These are phyloP conservation scores for Ustilago trichophora DNA, from an alignment of 1,284 basidiomycete genomes.

Conservation along the genomic window DNA sequence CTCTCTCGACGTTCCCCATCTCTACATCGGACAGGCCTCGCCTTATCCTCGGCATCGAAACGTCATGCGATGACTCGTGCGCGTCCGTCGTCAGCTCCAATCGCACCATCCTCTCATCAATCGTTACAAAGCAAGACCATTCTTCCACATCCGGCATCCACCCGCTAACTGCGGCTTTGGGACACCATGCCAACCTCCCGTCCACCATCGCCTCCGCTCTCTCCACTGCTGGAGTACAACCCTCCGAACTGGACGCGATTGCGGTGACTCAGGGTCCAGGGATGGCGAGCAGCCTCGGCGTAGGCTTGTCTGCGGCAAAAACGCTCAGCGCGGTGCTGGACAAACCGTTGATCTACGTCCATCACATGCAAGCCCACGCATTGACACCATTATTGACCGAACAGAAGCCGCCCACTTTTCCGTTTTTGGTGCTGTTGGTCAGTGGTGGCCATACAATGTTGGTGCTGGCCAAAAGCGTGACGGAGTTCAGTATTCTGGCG, in stretches of 20 bases:
- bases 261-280: slow-evolving; percentile 65
- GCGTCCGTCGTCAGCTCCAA: slow-evolving; percentile 55
- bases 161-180: slow-evolving; percentile 53
- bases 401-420: slow-evolving; percentile 42
- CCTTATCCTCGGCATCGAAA: slow-evolving; percentile 62
- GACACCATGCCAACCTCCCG: slow-evolving; percentile 54
- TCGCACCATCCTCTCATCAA: slow-evolving; percentile 50
- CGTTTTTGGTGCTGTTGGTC: slow-evolving; percentile 61
- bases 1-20: too few relatives aligned
- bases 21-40: not conserved
- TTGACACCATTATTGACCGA: slow-evolving; percentile 43
- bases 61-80: slow-evolving; percentile 65
- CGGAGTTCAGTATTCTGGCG: slow-evolving; percentile 52
- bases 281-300: slow-evolving; percentile 57
- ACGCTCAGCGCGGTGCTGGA: slow-evolving; percentile 48
- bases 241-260: slow-evolving; percentile 56
- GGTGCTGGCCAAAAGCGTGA: slow-evolving; percentile 47
- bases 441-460: slow-evolving; percentile 64
- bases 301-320: slow-evolving; percentile 58
- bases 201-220: slow-evolving; percentile 50
- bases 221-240: slow-evolving; percentile 15
- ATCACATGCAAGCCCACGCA: slow-evolving; percentile 62
- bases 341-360: slow-evolving; percentile 59
- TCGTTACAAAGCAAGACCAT: slow-evolving; percentile 61
- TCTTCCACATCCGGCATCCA: slow-evolving; percentile 57